Conservation (phyloP, 2,329 filamentous ascomycete genomes). For the Cercospora janseana region DNA sequence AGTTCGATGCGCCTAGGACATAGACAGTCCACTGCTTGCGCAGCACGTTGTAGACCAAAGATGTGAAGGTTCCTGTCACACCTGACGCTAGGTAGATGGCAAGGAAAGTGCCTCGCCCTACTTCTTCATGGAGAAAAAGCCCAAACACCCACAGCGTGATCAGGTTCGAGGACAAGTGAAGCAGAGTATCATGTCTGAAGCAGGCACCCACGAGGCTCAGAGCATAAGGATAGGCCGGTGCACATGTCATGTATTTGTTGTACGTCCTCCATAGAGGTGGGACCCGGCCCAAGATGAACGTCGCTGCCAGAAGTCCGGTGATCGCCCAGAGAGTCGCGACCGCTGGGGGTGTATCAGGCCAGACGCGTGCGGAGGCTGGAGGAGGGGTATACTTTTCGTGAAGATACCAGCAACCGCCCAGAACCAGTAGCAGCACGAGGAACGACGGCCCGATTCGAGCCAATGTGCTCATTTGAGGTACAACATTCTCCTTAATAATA, state of each 20-base stretch:
- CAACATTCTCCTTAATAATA: conserved; percentile 36
- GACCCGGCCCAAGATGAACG: conserved; percentile 61
- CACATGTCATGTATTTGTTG: conserved; percentile 66
- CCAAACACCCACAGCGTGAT: conserved; percentile 65
- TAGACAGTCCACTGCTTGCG: conserved; percentile 47
- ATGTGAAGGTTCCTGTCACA: conserved; percentile 58
- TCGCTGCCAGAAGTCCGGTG: conserved; percentile 57
- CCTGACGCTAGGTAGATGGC: conserved; percentile 64
- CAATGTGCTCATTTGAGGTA: conserved; percentile 35
- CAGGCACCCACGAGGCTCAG: conserved; percentile 61
- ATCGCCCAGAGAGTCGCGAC: conserved; percentile 63
- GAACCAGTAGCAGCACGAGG: conserved; percentile 39
- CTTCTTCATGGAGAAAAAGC: conserved; percentile 64
- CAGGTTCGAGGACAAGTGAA: conserved; percentile 66
- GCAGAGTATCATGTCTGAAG: conserved; percentile 65
- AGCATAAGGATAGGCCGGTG: conserved; percentile 64
- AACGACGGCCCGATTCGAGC: conserved; percentile 49
- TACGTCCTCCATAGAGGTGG: conserved; percentile 64
- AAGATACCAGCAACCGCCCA: conserved; percentile 46
- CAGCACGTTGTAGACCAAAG: conserved; percentile 51
- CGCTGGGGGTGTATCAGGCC: conserved; percentile 60
- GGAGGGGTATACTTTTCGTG: conserved; percentile 53
- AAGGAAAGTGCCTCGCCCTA: conserved; percentile 67
- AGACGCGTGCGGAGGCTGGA: conserved; percentile 52
- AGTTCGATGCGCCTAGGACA: conserved; percentile 66